Evolutionary conservation across 345 rosid species (phyloP).

Genomic region (Toxicodendron radicans): DNA sequence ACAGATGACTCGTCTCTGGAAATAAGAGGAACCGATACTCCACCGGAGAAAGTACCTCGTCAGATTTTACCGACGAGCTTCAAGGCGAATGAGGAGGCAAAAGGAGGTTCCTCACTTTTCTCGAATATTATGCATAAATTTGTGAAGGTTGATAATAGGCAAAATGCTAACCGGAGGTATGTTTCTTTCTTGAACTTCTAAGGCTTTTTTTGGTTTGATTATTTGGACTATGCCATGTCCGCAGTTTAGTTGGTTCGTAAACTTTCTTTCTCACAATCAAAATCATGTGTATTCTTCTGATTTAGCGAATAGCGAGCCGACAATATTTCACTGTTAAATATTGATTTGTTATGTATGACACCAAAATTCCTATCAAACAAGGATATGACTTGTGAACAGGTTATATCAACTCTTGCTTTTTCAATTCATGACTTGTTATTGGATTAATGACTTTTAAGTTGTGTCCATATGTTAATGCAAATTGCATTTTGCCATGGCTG

Average conservation of each 20-base stretch:
- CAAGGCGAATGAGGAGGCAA: conserved; percentile 26
- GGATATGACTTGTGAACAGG: background rate
- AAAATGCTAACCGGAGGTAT: conserved; percentile 48
- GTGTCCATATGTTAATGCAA: background rate
- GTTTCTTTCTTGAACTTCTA: background rate
- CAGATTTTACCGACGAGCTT: conserved; percentile 49
- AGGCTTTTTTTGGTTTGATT: background rate
- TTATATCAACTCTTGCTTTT: background rate
- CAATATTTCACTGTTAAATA: background rate
- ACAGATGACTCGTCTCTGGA: conserved; percentile 39
- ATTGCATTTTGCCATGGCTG: background rate
- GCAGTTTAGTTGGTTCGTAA: background rate
- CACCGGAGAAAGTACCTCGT: conserved; percentile 91
- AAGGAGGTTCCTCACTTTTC: conserved; percentile 53
- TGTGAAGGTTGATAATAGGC: conserved; percentile 52
- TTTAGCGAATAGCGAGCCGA: background rate
- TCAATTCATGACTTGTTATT: background rate
- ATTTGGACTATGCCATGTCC: background rate
- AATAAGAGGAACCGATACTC: conserved; percentile 73
- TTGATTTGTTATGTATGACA: background rate
- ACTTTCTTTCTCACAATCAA: background rate
- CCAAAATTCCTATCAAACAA: background rate
- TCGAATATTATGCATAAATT: conserved; percentile 89
- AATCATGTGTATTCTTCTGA: background rate
- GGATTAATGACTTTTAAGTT: background rate